Conservation (phyloP, 148 eudicot species). For the Nepenthes gracilis region DNA sequence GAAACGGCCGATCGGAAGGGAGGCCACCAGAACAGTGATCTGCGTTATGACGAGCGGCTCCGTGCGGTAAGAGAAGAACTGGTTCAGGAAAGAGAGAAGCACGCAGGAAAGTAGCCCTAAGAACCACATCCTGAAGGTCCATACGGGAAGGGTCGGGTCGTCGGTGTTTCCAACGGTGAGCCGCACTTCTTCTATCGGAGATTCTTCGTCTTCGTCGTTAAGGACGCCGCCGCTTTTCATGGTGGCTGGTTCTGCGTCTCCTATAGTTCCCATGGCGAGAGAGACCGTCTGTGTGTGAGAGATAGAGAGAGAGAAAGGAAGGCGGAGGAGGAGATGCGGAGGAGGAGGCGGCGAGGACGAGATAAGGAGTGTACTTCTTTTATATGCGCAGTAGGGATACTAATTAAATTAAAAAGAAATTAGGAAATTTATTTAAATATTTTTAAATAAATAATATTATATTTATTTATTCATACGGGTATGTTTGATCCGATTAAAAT, state of each 20-base stretch:
- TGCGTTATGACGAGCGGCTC: conserved; percentile 79
- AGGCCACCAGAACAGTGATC: conserved; percentile 74
- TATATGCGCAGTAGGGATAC: too few species aligned
- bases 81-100: conserved; percentile 75
- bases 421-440: too few species aligned
- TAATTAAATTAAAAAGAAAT: too few species aligned
- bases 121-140: conserved; percentile 97
- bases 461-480: too few species aligned
- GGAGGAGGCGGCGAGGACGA: background rate
- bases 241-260: conserved; percentile 1
- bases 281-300: background rate
- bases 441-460: too few species aligned
- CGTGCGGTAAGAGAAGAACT: conserved; percentile 74
- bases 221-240: background rate
- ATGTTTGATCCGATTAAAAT: too few species aligned
- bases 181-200: conserved; percentile 89
- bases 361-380: too few species aligned
- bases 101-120: conserved; percentile 63
- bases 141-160: conserved; percentile 75
- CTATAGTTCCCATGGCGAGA: background rate
- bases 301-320: background rate
- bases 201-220: conserved; percentile 38
- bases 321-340: background rate
- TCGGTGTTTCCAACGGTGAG: conserved; percentile 71
- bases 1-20: conserved; percentile 67